Conservation (phyloP, 2,329 filamentous ascomycete species). For the Endoconidiophora laricicola region DNA sequence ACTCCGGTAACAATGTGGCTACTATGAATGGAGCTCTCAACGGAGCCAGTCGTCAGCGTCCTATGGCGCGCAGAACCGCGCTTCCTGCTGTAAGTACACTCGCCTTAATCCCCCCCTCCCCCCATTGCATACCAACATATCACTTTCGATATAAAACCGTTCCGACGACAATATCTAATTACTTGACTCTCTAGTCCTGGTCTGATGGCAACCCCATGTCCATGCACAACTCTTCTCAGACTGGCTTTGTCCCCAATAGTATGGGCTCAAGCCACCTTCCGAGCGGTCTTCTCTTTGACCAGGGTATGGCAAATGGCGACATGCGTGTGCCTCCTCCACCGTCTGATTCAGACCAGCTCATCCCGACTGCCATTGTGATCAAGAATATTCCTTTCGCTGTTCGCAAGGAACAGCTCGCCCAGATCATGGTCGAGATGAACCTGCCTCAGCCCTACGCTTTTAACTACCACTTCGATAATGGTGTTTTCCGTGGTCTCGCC, state of each 20-base stretch:
- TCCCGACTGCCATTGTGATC: conserved; percentile 95
- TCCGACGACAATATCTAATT: conserved; percentile 7
- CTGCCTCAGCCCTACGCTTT: conserved; percentile 93
- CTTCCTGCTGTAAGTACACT: conserved; percentile 52
- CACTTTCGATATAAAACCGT: conserved; percentile 11
- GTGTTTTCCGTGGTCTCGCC: conserved; percentile 85
- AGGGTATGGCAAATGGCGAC: conserved; percentile 17
- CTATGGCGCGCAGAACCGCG: conserved; percentile 39
- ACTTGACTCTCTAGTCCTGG: conserved; percentile 26
- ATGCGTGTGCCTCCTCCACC: conserved; percentile 24
- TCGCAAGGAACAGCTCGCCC: conserved; percentile 86
- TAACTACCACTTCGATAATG: conserved; percentile 98
- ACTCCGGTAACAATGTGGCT: conserved; percentile 48
- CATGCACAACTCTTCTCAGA: conserved; percentile 23
- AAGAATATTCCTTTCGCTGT: conserved; percentile 99
- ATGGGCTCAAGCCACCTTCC: conserved; percentile 23
- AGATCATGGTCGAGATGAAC: conserved; percentile 85
- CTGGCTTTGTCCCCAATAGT: conserved; percentile 20
- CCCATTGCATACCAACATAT: conserved; percentile 5
- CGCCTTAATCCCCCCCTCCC: neutral
- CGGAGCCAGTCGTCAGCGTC: conserved; percentile 40
- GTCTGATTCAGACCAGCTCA: conserved; percentile 65
- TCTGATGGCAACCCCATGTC: conserved; percentile 30
- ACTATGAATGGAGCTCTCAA: conserved; percentile 48
- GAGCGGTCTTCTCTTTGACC: conserved; percentile 28